Percentiles rank a stretch among this genome's conserved stretches.
Conservation (phyloP, 2,329 filamentous ascomycete genomes). For the Microsporum audouinii region DNA sequence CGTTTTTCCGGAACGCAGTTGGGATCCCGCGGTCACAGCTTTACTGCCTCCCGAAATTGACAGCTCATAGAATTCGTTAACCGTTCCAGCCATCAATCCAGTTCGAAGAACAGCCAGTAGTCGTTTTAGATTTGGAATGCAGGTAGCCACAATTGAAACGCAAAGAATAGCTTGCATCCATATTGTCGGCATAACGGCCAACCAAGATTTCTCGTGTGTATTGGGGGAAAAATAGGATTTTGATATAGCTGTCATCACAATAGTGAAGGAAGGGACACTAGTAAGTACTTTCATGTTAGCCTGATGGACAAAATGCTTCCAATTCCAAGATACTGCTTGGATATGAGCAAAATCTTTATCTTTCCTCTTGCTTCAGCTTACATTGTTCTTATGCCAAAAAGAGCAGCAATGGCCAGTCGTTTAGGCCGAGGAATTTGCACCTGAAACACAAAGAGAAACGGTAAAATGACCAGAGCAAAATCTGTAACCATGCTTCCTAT, state of each 20-base stretch:
- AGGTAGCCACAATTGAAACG: slow-evolving; percentile 19
- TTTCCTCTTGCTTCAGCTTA: slow-evolving; percentile 9
- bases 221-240: slow-evolving; percentile 13
- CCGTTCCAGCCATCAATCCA: slow-evolving; percentile 17
- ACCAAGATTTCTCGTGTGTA: slow-evolving; percentile 16
- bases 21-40: background rate
- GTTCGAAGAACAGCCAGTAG: slow-evolving; percentile 18
- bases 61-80: slow-evolving; percentile 16
- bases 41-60: slow-evolving; percentile 11
- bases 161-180: slow-evolving; percentile 16
- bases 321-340: background rate
- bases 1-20: background rate
- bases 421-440: slow-evolving; percentile 15
- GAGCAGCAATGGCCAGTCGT: slow-evolving; percentile 14
- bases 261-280: slow-evolving; percentile 16
- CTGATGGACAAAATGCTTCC: background rate
- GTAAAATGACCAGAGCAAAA: slow-evolving; percentile 15
- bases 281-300: slow-evolving; percentile 7
- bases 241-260: slow-evolving; percentile 12
- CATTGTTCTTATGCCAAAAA: slow-evolving; percentile 18
- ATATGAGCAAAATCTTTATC: background rate
- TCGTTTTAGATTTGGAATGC: slow-evolving; percentile 17
- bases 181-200: slow-evolving; percentile 16
- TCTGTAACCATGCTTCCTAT: slow-evolving; percentile 17
- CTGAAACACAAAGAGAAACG: slow-evolving; percentile 17